Evolutionary conservation across 805 yeast species (phyloP).

Genomic region (Wickerhamiella azyma): DNA sequence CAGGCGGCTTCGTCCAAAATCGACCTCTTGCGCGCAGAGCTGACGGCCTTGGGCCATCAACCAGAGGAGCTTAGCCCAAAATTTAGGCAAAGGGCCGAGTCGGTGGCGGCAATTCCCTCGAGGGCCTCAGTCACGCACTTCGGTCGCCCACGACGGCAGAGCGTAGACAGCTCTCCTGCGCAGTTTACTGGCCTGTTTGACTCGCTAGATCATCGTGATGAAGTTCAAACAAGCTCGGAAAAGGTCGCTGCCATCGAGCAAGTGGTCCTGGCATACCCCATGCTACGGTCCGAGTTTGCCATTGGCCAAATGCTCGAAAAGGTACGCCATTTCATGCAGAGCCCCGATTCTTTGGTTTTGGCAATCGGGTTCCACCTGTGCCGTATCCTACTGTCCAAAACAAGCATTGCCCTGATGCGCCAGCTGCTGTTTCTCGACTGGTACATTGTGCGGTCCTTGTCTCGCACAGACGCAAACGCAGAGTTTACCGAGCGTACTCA

Average conservation of each 20-base stretch:
- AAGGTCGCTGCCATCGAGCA: constrained; percentile 10
- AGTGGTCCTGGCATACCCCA: constrained; percentile 12
- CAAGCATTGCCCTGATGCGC: constrained; percentile 41
- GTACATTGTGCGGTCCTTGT: constrained; percentile 48
- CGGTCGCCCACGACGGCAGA: neutral
- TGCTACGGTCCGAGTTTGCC: constrained; percentile 12
- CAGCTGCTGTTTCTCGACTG: constrained; percentile 41
- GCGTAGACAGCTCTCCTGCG: neutral
- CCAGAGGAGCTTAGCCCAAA: constrained; percentile 9
- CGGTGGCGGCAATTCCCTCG: constrained; percentile 5
- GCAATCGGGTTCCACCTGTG: constrained; percentile 68
- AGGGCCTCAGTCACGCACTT: neutral
- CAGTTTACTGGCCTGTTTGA: constrained; percentile 7
- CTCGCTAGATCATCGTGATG: constrained; percentile 7
- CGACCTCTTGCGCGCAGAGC: constrained; percentile 11
- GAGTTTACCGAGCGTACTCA: constrained; percentile 55
- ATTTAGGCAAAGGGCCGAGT: neutral
- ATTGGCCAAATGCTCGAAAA: constrained; percentile 27
- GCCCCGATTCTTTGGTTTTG: constrained; percentile 44
- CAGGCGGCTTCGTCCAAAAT: constrained; percentile 15
- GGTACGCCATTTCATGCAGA: constrained; percentile 47
- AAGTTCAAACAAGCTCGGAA: neutral
- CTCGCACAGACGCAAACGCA: constrained; percentile 36
- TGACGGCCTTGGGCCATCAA: constrained; percentile 37
- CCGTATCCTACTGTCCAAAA: constrained; percentile 44